A percentile compares a stretch with the other conserved stretches of the same genome.
Conservation (phyloP, 176 grass and related monocot genomes). For the Microstegium vimineum region DNA sequence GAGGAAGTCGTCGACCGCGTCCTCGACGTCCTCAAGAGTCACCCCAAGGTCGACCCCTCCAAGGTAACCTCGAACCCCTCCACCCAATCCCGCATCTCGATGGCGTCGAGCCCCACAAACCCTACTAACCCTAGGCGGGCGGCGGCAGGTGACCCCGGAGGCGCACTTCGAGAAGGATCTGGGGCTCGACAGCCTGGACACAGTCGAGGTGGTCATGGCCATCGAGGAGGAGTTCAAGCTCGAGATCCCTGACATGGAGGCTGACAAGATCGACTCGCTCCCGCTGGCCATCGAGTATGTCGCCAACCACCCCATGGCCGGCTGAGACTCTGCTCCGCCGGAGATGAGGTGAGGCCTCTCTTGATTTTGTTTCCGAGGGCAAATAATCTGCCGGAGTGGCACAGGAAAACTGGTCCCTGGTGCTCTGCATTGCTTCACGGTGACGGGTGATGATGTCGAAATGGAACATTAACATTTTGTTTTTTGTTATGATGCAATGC, state of each 20-base stretch:
- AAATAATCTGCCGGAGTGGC: slow-evolving; percentile 41
- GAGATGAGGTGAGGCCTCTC: slow-evolving; percentile 17
- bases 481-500: neutral
- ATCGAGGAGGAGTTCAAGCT: slow-evolving; percentile 93
- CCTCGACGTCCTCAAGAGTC: slow-evolving; percentile 78
- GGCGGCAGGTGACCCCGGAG: slow-evolving; percentile 50
- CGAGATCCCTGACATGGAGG: slow-evolving; percentile 75
- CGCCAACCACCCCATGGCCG: slow-evolving; percentile 67
- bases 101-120: neutral
- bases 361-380: slow-evolving; percentile 18
- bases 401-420: slow-evolving; percentile 32
- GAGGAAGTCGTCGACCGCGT: slow-evolving; percentile 89
- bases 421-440: neutral
- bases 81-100: neutral
- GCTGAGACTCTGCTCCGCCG: slow-evolving; percentile 12
- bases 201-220: slow-evolving; percentile 74
- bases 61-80: slow-evolving; percentile 43
- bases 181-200: slow-evolving; percentile 77
- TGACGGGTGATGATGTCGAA: slow-evolving; percentile 3
- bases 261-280: slow-evolving; percentile 63
- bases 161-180: slow-evolving; percentile 77
- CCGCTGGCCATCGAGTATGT: slow-evolving; percentile 72
- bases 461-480: slow-evolving; percentile 23
- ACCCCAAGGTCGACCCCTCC: slow-evolving; percentile 89
- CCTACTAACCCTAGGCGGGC: slow-evolving; percentile 33